Evolutionary conservation across 805 yeast genomes (phyloP).

Genomic region (Ogataea ramenticola): DNA sequence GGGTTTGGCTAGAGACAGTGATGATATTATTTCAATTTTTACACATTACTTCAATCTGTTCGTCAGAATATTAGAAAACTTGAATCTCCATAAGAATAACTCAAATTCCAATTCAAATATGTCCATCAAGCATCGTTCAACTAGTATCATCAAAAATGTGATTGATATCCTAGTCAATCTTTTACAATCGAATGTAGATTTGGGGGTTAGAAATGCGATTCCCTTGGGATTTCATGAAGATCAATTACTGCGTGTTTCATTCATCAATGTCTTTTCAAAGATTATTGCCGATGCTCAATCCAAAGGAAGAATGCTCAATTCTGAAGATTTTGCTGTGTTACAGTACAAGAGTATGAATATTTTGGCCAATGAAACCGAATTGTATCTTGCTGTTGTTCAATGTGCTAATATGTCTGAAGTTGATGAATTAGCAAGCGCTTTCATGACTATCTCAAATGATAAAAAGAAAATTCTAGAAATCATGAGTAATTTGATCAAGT

Average conservation of each 20-base stretch:
- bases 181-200: constrained; percentile 64
- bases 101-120: constrained; percentile 9
- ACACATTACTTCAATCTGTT: constrained; percentile 59
- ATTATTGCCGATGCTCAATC: constrained; percentile 33
- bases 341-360: constrained; percentile 6
- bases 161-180: constrained; percentile 61
- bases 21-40: constrained; percentile 32
- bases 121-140: constrained; percentile 42
- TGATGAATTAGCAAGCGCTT: constrained; percentile 60
- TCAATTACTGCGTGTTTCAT: constrained; percentile 57
- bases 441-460: constrained; percentile 46
- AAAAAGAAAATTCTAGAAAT: constrained; percentile 32
- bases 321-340: constrained; percentile 5
- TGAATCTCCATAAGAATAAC: constrained; percentile 17
- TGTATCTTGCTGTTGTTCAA: constrained; percentile 47
- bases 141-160: constrained; percentile 53
- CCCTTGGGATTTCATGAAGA: constrained; percentile 75
- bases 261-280: constrained; percentile 69
- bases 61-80: constrained; percentile 45
- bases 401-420: constrained; percentile 64
- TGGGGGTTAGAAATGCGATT: constrained; percentile 67
- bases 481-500: constrained; percentile 46
- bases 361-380: constrained; percentile 26
- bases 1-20: constrained; percentile 14
- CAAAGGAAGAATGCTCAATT: constrained; percentile 8